Evolutionary conservation across 2,329 filamentous ascomycete species (phyloP).

Genomic region (Botryotinia calthae): DNA sequence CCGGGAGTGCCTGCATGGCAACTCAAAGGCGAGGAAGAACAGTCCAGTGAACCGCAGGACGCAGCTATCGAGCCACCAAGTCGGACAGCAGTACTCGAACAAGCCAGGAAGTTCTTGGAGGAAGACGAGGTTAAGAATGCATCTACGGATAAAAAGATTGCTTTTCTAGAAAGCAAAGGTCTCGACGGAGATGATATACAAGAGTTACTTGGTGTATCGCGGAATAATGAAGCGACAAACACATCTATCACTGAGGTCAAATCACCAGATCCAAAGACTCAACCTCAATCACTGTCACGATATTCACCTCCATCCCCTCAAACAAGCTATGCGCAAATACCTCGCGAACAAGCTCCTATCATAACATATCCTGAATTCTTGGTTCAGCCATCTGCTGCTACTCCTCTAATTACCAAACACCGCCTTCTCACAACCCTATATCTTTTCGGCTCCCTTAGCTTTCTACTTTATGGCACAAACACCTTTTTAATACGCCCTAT

Average conservation of each 20-base stretch:
- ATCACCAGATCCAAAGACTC: background rate
- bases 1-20: slow-evolving; percentile 34
- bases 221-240: slow-evolving; percentile 33
- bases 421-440: slow-evolving; percentile 60
- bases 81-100: slow-evolving; percentile 50
- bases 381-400: slow-evolving; percentile 52
- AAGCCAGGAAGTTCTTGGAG: slow-evolving; percentile 73
- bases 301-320: background rate
- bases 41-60: slow-evolving; percentile 1
- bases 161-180: slow-evolving; percentile 77
- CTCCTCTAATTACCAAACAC: slow-evolving; percentile 59
- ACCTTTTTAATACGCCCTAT: slow-evolving; percentile 65
- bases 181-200: slow-evolving; percentile 66
- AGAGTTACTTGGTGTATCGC: slow-evolving; percentile 52
- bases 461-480: slow-evolving; percentile 67
- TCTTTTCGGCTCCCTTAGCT: slow-evolving; percentile 55
- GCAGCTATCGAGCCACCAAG: slow-evolving; percentile 20
- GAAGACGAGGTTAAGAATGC: slow-evolving; percentile 70
- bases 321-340: slow-evolving; percentile 45
- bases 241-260: background rate
- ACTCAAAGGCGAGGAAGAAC: slow-evolving; percentile 15
- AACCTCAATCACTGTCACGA: background rate
- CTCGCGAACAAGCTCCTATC: slow-evolving; percentile 50
- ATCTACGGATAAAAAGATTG: slow-evolving; percentile 67
- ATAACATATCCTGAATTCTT: slow-evolving; percentile 71